Percentiles rank a stretch among this genome's conserved stretches.
These are phyloP conservation scores for Acanthamoeba healyi DNA, from an alignment of 208 protist species.

Conservation along the genomic window DNA sequence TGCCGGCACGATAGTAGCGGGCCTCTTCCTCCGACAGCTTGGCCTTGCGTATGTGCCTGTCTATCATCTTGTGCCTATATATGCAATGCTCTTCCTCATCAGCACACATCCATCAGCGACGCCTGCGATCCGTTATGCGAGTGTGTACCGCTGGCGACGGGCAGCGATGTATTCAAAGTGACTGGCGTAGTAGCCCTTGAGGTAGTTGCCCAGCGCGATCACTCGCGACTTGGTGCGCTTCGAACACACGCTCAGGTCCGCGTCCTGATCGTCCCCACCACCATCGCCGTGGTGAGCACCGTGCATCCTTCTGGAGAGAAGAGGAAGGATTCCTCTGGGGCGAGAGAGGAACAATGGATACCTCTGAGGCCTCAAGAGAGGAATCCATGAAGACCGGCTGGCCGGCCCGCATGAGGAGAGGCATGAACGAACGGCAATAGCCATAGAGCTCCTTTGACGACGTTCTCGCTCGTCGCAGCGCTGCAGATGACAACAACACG, in stretches of 20 bases:
- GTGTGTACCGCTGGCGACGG: not conserved
- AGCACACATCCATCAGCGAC: too few relatives aligned
- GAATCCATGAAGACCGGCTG: constrained; percentile 34
- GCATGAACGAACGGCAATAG: constrained; percentile 46
- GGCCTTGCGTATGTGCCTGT: constrained; percentile 25
- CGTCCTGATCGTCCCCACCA: not conserved
- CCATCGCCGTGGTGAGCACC: not conserved
- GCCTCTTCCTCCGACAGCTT: constrained; percentile 15
- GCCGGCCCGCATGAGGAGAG: constrained; percentile 10
- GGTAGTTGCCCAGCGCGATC: constrained; percentile 55
- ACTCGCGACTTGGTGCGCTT: constrained; percentile 39
- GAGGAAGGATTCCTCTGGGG: not conserved
- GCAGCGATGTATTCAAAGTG: constrained; percentile 46
- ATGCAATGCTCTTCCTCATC: not conserved
- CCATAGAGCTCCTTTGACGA: constrained; percentile 59
- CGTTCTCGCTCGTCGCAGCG: not conserved
- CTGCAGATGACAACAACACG: not conserved
- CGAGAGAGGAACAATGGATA: not conserved
- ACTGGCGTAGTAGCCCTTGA: constrained; percentile 33
- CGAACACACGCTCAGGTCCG: not conserved
- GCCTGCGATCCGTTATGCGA: not conserved
- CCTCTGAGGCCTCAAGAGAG: not conserved
- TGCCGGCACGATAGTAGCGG: constrained; percentile 24
- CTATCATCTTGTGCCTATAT: not conserved
- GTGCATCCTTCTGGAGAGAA: too few relatives aligned